Conservation (phyloP, 129 eudicot species). For the Artemisia argyi region DNA sequence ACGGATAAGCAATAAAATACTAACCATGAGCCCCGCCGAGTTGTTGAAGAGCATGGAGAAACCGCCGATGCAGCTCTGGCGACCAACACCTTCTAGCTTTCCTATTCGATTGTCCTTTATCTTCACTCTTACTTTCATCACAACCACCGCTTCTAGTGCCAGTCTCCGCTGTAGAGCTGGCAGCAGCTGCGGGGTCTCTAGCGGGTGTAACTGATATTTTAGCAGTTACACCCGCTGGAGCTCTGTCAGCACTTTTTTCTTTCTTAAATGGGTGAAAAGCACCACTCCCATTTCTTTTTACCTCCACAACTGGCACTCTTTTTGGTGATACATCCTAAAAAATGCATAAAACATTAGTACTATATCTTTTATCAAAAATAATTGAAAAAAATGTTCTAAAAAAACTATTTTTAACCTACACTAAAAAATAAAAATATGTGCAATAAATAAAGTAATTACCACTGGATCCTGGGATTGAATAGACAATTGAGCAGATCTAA, state of each 20-base stretch:
- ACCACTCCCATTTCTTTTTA: conserved; percentile 76
- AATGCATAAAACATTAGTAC: conserved; percentile 5
- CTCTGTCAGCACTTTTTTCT: conserved; percentile 34
- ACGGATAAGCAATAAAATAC: conserved; percentile 19
- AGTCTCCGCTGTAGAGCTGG: conserved; percentile 67
- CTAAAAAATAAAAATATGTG: neutral
- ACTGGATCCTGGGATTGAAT: conserved; percentile 89
- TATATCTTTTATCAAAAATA: neutral
- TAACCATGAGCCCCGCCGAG: conserved; percentile 97
- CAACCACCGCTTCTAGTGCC: conserved; percentile 51
- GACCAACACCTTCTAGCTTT: conserved; percentile 93
- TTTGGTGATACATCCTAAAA: conserved; percentile 51
- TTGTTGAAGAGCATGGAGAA: conserved; percentile 84
- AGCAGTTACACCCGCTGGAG: conserved; percentile 26
- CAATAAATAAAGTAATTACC: conserved; percentile 33
- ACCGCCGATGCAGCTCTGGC: conserved; percentile 79
- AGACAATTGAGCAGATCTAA: conserved; percentile 89
- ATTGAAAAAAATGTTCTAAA: neutral
- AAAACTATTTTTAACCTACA: neutral
- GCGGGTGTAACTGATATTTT: conserved; percentile 15
- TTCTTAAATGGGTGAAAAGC: conserved; percentile 89
- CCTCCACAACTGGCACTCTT: conserved; percentile 64
- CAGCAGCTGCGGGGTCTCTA: conserved; percentile 48
- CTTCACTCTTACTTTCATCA: conserved; percentile 47
- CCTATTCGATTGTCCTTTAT: conserved; percentile 64